Percentiles rank a stretch among this genome's conserved stretches.
These are phyloP conservation scores for Lumnitzera racemosa DNA, from an alignment of 345 rosid species.

Conservation along the genomic window DNA sequence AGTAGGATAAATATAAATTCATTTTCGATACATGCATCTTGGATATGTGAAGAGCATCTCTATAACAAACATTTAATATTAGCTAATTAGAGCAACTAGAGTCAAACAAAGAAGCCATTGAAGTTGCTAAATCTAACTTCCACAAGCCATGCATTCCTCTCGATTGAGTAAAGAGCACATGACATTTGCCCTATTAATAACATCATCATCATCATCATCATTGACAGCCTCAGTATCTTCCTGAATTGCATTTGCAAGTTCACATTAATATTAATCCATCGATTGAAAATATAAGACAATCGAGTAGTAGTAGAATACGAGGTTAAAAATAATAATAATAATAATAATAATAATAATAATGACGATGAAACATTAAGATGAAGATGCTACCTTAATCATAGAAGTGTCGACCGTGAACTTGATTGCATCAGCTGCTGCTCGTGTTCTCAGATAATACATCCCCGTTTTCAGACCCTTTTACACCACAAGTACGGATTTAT, in stretches of 20 bases:
- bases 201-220: constrained; percentile 33
- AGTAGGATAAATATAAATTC: no score
- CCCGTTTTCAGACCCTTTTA: constrained; percentile 82
- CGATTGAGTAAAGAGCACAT: constrained; percentile 80
- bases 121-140: constrained; percentile 31
- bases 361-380: no score
- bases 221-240: constrained; percentile 20
- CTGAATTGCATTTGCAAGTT: constrained; percentile 14
- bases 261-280: background rate
- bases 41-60: no score
- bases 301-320: no score
- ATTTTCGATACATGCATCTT: no score
- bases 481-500: background rate
- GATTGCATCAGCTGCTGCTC: constrained; percentile 96
- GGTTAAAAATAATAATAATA: no score
- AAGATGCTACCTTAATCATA: constrained; percentile 35
- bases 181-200: constrained; percentile 68
- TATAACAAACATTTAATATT: no score
- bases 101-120: no score
- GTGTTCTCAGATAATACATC: constrained; percentile 81
- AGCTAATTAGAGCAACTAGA: no score
- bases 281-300: no score
- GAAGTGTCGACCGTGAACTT: constrained; percentile 89
- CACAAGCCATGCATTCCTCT: constrained; percentile 85
- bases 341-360: no score